Conservation (phyloP, 2,329 filamentous ascomycete genomes). For the Ophiostoma sp. region DNA sequence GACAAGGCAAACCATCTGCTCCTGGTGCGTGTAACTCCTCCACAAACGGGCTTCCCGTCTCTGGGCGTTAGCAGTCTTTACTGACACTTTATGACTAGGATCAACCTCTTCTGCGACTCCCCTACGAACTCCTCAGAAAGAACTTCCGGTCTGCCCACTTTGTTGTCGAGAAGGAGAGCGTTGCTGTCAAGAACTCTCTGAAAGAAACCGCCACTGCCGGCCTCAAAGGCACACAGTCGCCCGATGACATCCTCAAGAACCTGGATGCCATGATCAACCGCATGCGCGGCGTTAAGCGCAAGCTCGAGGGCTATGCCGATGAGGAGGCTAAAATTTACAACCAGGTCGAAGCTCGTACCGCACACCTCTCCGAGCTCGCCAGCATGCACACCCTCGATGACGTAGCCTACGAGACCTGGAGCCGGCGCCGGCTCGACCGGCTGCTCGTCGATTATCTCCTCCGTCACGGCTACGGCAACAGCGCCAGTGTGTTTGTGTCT, state of each 20-base stretch:
- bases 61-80: background rate
- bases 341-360: constrained; percentile 69
- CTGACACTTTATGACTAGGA: constrained; percentile 52
- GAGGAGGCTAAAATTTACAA: constrained; percentile 74
- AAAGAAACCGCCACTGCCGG: constrained; percentile 62
- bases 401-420: constrained; percentile 91
- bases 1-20: constrained; percentile 71
- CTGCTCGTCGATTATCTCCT: constrained; percentile 90
- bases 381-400: constrained; percentile 76
- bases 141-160: constrained; percentile 87
- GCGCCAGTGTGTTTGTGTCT: constrained; percentile 64
- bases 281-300: constrained; percentile 82
- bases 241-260: constrained; percentile 68
- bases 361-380: constrained; percentile 77
- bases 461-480: constrained; percentile 73
- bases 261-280: constrained; percentile 80
- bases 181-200: constrained; percentile 55
- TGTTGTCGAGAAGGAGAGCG: constrained; percentile 65
- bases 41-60: constrained; percentile 1
- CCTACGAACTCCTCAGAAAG: constrained; percentile 85
- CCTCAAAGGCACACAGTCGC: constrained; percentile 53
- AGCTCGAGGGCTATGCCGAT: constrained; percentile 68
- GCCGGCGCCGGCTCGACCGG: constrained; percentile 70
- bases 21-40: constrained; percentile 48
- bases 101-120: constrained; percentile 87